These are phyloP conservation scores for Trypethelium eluteriae DNA, from an alignment of 495 filamentous ascomycete species.

Conservation along the genomic window DNA sequence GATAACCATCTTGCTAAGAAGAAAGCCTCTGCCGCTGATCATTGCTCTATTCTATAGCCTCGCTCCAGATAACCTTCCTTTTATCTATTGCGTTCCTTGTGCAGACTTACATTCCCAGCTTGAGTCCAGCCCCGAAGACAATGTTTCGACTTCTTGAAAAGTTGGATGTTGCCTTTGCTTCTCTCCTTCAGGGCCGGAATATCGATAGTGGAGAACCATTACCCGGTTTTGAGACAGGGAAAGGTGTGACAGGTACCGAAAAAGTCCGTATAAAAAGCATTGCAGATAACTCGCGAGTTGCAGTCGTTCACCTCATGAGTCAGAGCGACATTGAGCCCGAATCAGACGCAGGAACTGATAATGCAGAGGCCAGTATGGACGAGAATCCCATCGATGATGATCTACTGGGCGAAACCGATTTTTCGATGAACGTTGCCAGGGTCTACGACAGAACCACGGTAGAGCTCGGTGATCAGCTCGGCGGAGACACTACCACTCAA, in stretches of 20 bases:
- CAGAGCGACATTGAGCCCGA: conserved; percentile 33
- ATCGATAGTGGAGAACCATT: conserved; percentile 55
- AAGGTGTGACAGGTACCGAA: conserved; percentile 51
- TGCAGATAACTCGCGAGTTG: conserved; percentile 59
- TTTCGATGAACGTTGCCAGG: conserved; percentile 61
- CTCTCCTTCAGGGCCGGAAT: conserved; percentile 59
- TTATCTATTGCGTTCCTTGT: conserved; percentile 66
- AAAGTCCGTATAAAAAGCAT: conserved; percentile 76
- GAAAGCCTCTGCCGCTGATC: not conserved
- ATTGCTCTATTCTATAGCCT: conserved; percentile 44
- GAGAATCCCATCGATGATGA: conserved; percentile 37
- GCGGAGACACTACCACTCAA: not conserved
- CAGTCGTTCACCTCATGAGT: conserved; percentile 56
- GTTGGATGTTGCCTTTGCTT: conserved; percentile 68
- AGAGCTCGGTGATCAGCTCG: conserved; percentile 49
- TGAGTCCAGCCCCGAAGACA: conserved; percentile 55
- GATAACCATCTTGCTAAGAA: not conserved
- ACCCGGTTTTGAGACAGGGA: conserved; percentile 52
- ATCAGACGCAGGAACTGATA: conserved; percentile 27
- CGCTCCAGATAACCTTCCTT: conserved; percentile 74
- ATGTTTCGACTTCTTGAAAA: conserved; percentile 66
- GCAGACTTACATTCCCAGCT: conserved; percentile 55
- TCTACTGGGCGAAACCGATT: conserved; percentile 34
- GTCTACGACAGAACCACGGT: conserved; percentile 75
- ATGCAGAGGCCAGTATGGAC: conserved; percentile 33